Evolutionary conservation across 2,329 filamentous ascomycete species (phyloP), one percentile per base, ranked within the genome.

Genomic region (Colletotrichum sp.): DNA sequence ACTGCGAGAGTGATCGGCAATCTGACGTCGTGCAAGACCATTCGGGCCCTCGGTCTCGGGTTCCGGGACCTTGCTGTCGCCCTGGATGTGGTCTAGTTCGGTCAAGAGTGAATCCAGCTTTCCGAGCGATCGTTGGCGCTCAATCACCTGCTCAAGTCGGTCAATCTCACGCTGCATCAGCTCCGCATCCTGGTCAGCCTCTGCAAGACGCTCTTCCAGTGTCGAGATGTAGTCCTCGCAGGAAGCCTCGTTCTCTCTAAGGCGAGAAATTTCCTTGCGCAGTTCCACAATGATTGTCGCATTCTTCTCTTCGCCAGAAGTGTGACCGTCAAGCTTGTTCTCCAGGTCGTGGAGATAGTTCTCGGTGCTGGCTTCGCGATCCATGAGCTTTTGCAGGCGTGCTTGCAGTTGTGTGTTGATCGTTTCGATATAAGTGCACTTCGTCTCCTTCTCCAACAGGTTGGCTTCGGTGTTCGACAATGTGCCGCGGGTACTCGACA

Each of bases 201-300:
- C 97, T 1, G 97, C 97, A 11, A 99, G 90, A 27, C 96, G 94
- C 86, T 98, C 97, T 83, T 99, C 97, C 13, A 99, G 88, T 0
- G 96, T 98, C 1, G 96, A 98, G 69, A 99, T 98, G 84, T 99
- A 99, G 79, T 98, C 97, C 83, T 99, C 97, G 79, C 93, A 96
- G 52, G 94, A 94, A 5, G 93, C 91, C 86, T 99, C 97, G 79
- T 96, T 98, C 81, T 98, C 97, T 65, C 96, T 93, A 19, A 96
- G 91, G 57, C 96, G 93, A 28, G 94, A 90, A 76, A 99, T 93
- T 86, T 99, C 97, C 82, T 98, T 98, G 67, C 96, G 94, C 69
- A 99, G 88, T 82, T 98, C 96, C 67, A 92, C 87, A 74, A 98
- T 93, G 70, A 98, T 94, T 16, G 94, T 93, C 8, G 95, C 92